phyloP scores from a whole-genome alignment of 2,329 filamentous ascomycete genomes.

The Diplodia mutila region DNA sequence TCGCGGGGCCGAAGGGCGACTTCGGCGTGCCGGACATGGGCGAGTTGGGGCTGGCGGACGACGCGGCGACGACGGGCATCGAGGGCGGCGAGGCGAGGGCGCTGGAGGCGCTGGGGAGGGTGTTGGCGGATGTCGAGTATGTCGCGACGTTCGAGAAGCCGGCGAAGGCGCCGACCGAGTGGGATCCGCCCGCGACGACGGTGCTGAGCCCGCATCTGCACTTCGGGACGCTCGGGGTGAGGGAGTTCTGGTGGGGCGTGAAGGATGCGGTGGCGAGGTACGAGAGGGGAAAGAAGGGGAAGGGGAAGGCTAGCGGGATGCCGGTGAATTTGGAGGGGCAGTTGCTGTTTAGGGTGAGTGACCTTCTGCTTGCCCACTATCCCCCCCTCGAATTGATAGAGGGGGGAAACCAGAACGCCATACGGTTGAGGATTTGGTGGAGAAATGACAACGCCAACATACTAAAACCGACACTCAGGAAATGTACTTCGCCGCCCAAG shows the following conservation, averaged over 20 bases:
- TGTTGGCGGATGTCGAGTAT: constrained; percentile 67
- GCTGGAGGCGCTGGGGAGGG: constrained; percentile 59
- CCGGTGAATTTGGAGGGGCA: constrained; percentile 75
- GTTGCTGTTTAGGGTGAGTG: constrained; percentile 63
- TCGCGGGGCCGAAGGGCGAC: constrained; percentile 69
- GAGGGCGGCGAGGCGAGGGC: constrained; percentile 72
- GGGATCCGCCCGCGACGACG: constrained; percentile 73
- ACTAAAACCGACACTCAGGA: constrained; percentile 47
- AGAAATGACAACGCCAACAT: too few species aligned
- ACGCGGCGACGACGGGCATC: constrained; percentile 61
- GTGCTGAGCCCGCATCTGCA: constrained; percentile 74
- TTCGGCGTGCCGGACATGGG: constrained; percentile 72
- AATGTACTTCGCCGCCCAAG: constrained; percentile 82
- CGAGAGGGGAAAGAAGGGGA: constrained; percentile 53
- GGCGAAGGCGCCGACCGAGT: constrained; percentile 73
- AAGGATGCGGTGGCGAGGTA: constrained; percentile 65
- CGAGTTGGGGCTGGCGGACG: constrained; percentile 63
- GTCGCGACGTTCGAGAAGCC: constrained; percentile 77
- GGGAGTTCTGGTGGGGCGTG: constrained; percentile 74
- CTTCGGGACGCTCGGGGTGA: constrained; percentile 71
- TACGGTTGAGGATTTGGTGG: too few species aligned
- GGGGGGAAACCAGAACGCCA: too few species aligned
- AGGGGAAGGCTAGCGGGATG: constrained; percentile 49
- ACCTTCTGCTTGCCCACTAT: too few species aligned
- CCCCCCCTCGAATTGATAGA: too few species aligned